Evolutionary conservation across 2,329 filamentous ascomycete genomes (phyloP).

Genomic region (Ceratocystis cacaofunesta): DNA sequence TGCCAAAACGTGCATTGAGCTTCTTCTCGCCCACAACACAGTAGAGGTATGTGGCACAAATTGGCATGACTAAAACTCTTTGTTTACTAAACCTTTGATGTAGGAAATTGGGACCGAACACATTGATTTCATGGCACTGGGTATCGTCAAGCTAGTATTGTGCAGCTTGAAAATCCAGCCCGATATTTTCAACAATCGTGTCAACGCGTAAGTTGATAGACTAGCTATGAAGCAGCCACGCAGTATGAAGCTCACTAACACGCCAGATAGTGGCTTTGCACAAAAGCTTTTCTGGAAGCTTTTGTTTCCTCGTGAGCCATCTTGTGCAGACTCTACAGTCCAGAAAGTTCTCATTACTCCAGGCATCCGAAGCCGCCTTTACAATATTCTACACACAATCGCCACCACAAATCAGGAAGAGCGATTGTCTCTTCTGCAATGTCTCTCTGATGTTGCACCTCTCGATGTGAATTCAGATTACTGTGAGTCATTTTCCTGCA

Average conservation of each 20-base stretch:
- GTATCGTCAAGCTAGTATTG: not conserved
- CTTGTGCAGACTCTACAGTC: slow-evolving; percentile 22
- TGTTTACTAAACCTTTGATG: not conserved
- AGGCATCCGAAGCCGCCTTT: not conserved
- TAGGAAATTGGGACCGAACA: not conserved
- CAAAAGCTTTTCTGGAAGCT: slow-evolving; percentile 44
- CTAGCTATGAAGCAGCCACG: not conserved
- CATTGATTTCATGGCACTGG: not conserved
- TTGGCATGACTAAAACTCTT: too few relatives aligned
- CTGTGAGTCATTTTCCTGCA: not conserved
- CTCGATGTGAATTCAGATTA: slow-evolving; percentile 18
- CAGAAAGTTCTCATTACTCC: slow-evolving; percentile 16
- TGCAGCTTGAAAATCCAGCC: slow-evolving; percentile 3
- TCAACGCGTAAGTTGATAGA: not conserved
- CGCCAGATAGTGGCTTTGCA: slow-evolving; percentile 21
- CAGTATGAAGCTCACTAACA: not conserved
- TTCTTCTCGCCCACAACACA: not conserved
- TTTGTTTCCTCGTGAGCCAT: slow-evolving; percentile 45
- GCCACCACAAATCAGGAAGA: not conserved
- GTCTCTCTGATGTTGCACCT: slow-evolving; percentile 18
- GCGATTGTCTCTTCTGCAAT: not conserved
- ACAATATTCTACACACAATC: not conserved
- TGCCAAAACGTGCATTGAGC: not conserved
- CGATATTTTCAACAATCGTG: not conserved
- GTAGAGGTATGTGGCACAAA: not conserved